These are phyloP conservation scores for Emergomyces orientalis DNA, from an alignment of 2,329 filamentous ascomycete genomes.

Conservation along the genomic window DNA sequence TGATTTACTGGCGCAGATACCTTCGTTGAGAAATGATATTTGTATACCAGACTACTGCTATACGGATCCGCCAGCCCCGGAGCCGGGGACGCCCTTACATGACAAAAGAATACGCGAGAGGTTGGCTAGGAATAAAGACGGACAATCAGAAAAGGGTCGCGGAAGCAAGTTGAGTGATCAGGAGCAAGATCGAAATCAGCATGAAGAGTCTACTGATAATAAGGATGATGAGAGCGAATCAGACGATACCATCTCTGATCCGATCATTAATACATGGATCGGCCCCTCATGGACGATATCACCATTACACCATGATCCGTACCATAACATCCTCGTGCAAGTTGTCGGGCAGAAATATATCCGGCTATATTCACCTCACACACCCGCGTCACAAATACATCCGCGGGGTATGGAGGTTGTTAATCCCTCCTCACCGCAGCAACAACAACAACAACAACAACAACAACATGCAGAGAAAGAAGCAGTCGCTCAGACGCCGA, in stretches of 20 bases:
- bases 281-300: constrained; percentile 82
- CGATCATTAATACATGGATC: constrained; percentile 83
- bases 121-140: constrained; percentile 17
- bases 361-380: constrained; percentile 67
- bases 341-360: constrained; percentile 87
- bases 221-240: constrained; percentile 5
- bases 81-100: constrained; percentile 41
- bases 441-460: constrained; percentile 2
- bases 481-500: neutral
- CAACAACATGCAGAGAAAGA: constrained; percentile 6
- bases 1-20: constrained; percentile 75
- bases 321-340: constrained; percentile 86
- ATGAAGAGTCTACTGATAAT: neutral
- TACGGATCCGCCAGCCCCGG: constrained; percentile 51
- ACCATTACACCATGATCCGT: constrained; percentile 85
- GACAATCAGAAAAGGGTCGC: constrained; percentile 30
- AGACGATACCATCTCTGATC: constrained; percentile 34
- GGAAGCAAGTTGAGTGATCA: no score
- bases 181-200: neutral
- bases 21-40: constrained; percentile 65
- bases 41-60: constrained; percentile 77
- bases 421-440: constrained; percentile 6
- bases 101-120: constrained; percentile 27
- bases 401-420: constrained; percentile 33
- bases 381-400: constrained; percentile 40